Percentiles rank a stretch among this genome's conserved stretches.
These are phyloP conservation scores for Phylloporus sp. DNA, from an alignment of 768 basidiomycete species.

Conservation along the genomic window DNA sequence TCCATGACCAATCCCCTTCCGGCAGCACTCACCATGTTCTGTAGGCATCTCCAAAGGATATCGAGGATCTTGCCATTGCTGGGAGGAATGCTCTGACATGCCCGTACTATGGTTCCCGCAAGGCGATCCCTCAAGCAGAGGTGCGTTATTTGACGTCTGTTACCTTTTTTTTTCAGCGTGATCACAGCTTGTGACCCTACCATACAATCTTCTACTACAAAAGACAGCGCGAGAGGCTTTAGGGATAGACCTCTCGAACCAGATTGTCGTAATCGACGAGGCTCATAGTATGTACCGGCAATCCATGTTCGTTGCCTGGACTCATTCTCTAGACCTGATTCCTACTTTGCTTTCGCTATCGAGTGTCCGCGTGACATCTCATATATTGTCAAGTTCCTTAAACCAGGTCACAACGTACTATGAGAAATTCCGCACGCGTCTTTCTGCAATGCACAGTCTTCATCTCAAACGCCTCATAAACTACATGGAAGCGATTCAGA, in stretches of 20 bases:
- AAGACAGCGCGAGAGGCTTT: slow-evolving; percentile 80
- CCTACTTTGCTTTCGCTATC: slow-evolving; percentile 86
- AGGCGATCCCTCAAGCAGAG: slow-evolving; percentile 88
- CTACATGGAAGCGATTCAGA: slow-evolving; percentile 66
- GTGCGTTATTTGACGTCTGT: slow-evolving; percentile 34
- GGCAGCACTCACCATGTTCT: not conserved
- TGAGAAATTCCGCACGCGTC: slow-evolving; percentile 67
- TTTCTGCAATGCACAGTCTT: slow-evolving; percentile 66
- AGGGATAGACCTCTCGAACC: slow-evolving; percentile 77
- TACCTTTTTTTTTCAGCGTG: not conserved
- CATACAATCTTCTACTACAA: slow-evolving; percentile 88
- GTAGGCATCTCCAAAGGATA: slow-evolving; percentile 86
- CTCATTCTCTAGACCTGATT: slow-evolving; percentile 63
- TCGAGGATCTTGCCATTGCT: slow-evolving; percentile 79
- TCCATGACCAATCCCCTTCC: not conserved
- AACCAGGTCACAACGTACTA: slow-evolving; percentile 77
- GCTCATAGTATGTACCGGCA: slow-evolving; percentile 73
- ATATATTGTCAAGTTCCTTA: slow-evolving; percentile 55
- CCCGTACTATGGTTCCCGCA: slow-evolving; percentile 89
- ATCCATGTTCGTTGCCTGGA: not conserved
- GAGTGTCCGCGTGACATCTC: slow-evolving; percentile 56
- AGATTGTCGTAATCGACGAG: slow-evolving; percentile 91
- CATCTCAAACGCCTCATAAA: slow-evolving; percentile 75
- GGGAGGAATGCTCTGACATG: slow-evolving; percentile 71
- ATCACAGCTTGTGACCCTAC: slow-evolving; percentile 76